A percentile compares a stretch with the other conserved stretches of the same genome.
phyloP scores from a whole-genome alignment of 1,284 basidiomycete genomes.

The Sanghuangporus baumii region DNA sequence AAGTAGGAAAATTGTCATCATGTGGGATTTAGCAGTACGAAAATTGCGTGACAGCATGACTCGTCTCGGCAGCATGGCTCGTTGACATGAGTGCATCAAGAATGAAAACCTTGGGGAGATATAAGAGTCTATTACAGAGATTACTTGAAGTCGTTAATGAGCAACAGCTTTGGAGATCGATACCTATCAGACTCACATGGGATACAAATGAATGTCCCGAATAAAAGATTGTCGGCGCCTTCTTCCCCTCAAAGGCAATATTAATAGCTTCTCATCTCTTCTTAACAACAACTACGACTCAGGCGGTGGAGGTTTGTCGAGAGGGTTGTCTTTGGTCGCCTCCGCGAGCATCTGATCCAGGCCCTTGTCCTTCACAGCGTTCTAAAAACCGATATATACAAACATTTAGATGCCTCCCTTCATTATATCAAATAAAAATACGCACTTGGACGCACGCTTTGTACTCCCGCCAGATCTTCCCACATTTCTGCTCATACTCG shows the following conservation, averaged over 20 bases:
- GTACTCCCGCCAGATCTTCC: constrained; percentile 75
- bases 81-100: too few relatives aligned
- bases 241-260: too few relatives aligned
- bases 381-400: constrained; percentile 38
- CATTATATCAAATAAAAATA: not conserved
- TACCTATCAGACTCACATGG: not conserved
- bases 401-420: not conserved
- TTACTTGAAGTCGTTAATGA: too few relatives aligned
- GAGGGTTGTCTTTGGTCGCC: constrained; percentile 77
- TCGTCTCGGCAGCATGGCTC: too few relatives aligned
- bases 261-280: too few relatives aligned
- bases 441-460: constrained; percentile 70
- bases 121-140: too few relatives aligned
- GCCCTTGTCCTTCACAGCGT: constrained; percentile 76
- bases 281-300: not conserved
- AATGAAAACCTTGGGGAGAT: too few relatives aligned
- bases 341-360: constrained; percentile 73
- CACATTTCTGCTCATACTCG: constrained; percentile 81
- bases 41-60: too few relatives aligned
- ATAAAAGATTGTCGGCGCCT: too few relatives aligned
- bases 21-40: not conserved
- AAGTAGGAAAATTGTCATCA: constrained; percentile 16
- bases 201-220: not conserved
- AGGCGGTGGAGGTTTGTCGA: constrained; percentile 45
- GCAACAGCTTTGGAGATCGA: too few relatives aligned